A percentile compares a stretch with the other conserved stretches of the same genome.
Conservation (phyloP, 1,284 basidiomycete species). For the Sanghuangporus baumii region DNA sequence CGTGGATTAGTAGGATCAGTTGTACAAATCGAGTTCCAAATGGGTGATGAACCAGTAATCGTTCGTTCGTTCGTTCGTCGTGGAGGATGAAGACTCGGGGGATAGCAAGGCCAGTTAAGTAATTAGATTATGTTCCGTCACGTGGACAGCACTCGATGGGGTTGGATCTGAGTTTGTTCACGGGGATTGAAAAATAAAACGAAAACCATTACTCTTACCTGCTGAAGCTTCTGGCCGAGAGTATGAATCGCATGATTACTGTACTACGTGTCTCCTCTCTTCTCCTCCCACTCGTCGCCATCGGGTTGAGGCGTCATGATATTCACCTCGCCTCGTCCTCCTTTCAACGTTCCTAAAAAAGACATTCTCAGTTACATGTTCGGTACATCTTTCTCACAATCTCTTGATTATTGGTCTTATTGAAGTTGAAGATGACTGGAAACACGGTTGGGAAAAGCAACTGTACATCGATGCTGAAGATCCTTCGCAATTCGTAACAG, state of each 20-base stretch:
- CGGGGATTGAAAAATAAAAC: not conserved
- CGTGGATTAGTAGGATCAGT: too few species aligned
- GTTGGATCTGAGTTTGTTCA: not conserved
- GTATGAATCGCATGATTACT: not conserved
- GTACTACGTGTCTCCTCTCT: not conserved
- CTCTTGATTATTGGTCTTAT: not conserved
- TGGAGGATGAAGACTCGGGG: too few species aligned
- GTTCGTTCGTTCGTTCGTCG: too few species aligned
- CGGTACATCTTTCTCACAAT: slow-evolving; percentile 9
- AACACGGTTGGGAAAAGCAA: slow-evolving; percentile 17
- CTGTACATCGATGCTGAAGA: slow-evolving; percentile 18
- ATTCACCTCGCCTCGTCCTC: not conserved
- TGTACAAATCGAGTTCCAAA: too few species aligned
- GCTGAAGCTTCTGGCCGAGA: not conserved
- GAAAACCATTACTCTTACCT: not conserved
- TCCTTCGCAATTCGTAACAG: slow-evolving; percentile 13
- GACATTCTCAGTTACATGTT: slow-evolving; percentile 20
- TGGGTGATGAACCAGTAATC: too few species aligned
- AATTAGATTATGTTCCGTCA: too few species aligned
- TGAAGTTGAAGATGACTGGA: slow-evolving; percentile 12
- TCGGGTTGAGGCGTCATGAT: not conserved
- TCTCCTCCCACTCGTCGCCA: not conserved
- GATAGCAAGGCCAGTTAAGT: too few species aligned
- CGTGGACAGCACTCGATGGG: not conserved
- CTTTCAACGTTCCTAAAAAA: slow-evolving; percentile 12